Conservation (phyloP, 345 rosid genomes). For the Gossypium bickii region DNA sequence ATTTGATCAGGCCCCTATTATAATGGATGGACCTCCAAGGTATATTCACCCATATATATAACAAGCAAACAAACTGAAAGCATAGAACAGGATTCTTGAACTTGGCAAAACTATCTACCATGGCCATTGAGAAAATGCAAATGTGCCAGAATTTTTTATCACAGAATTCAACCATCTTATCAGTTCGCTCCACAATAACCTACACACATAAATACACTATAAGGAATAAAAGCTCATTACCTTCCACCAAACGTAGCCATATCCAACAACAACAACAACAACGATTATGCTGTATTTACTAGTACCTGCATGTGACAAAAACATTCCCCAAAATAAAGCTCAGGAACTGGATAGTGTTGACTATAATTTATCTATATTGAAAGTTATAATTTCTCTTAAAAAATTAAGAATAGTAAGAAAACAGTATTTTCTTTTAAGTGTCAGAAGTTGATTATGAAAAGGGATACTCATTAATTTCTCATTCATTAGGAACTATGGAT, state of each 20-base stretch:
- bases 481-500: not conserved
- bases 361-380: not conserved
- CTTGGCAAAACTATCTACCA: not conserved
- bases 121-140: not conserved
- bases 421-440: not conserved
- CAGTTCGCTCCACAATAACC: not conserved
- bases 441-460: not conserved
- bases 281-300: conserved; percentile 45
- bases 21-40: too few relatives aligned
- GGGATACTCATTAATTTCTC: not conserved
- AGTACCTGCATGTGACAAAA: conserved; percentile 40
- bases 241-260: conserved; percentile 85
- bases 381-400: not conserved
- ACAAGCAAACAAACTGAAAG: not conserved
- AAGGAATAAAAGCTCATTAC: conserved; percentile 27
- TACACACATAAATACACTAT: not conserved
- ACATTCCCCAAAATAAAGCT: conserved; percentile 11
- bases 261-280: conserved; percentile 53
- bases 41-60: not conserved
- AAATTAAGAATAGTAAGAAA: not conserved
- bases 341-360: not conserved
- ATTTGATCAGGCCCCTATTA: too few relatives aligned
- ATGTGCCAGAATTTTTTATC: not conserved
- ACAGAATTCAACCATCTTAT: not conserved
- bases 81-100: not conserved